Evolutionary conservation across 2,329 filamentous ascomycete species (phyloP).

Genomic region (Hypoxylon sp.): DNA sequence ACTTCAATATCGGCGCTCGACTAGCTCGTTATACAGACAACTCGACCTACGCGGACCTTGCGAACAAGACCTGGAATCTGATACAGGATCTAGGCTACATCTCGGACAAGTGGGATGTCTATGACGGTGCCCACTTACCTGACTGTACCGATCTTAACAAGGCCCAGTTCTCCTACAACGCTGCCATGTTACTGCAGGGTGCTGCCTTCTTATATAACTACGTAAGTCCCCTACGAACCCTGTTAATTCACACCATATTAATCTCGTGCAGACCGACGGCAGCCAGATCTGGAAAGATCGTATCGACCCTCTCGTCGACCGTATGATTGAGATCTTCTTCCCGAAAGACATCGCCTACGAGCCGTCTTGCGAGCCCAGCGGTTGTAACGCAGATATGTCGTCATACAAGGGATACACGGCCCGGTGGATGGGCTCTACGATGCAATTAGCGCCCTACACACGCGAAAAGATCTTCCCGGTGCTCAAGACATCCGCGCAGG

Average conservation of each 20-base stretch:
- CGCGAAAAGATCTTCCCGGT: slow-evolving; percentile 66
- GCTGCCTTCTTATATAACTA: slow-evolving; percentile 77
- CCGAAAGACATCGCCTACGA: slow-evolving; percentile 72
- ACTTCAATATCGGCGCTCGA: slow-evolving; percentile 75
- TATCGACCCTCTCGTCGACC: slow-evolving; percentile 67
- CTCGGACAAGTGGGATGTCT: slow-evolving; percentile 72
- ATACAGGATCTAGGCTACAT: slow-evolving; percentile 67
- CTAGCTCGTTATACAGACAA: slow-evolving; percentile 79
- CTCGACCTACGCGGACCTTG: slow-evolving; percentile 72
- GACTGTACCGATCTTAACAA: slow-evolving; percentile 73
- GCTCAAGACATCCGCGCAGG: slow-evolving; percentile 68
- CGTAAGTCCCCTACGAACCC: slow-evolving; percentile 52
- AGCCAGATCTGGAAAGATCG: slow-evolving; percentile 66
- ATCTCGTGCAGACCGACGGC: slow-evolving; percentile 62
- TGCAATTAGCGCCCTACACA: slow-evolving; percentile 72
- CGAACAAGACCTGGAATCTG: slow-evolving; percentile 73
- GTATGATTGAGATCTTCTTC: slow-evolving; percentile 65
- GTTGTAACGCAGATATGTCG: slow-evolving; percentile 78
- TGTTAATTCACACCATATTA: slow-evolving; percentile 5
- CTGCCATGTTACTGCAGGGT: slow-evolving; percentile 71
- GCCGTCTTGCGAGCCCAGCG: slow-evolving; percentile 71
- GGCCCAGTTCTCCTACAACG: slow-evolving; percentile 76
- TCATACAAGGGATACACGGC: slow-evolving; percentile 79
- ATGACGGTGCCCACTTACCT: slow-evolving; percentile 71
- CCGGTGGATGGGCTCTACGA: slow-evolving; percentile 72